These are phyloP conservation scores for Chamaecrista fasciculata DNA, from an alignment of 306 rosid genomes.

Conservation along the genomic window DNA sequence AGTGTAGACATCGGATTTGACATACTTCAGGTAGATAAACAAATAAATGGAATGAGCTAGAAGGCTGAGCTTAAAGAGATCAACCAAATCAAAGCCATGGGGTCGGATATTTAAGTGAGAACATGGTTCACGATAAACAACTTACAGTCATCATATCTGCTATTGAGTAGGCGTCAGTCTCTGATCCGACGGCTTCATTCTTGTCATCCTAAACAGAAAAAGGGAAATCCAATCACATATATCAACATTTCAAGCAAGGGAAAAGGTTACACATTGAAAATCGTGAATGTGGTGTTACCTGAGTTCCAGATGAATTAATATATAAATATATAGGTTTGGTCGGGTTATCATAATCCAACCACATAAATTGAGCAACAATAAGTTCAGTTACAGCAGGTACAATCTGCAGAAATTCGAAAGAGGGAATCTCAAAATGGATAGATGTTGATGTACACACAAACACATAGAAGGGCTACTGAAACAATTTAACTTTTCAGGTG, in stretches of 20 bases:
- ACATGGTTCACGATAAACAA: slow-evolving; percentile 20
- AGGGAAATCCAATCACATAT: slow-evolving; percentile 29
- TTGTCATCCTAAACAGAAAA: slow-evolving; percentile 63
- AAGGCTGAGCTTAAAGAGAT: slow-evolving; percentile 14
- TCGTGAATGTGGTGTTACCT: slow-evolving; percentile 45
- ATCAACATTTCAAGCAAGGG: slow-evolving; percentile 9
- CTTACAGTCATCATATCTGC: slow-evolving; percentile 92
- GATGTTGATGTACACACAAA: background rate
- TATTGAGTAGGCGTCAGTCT: slow-evolving; percentile 85
- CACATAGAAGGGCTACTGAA: background rate
- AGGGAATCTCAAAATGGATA: slow-evolving; percentile 22
- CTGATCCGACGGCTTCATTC: slow-evolving; percentile 81
- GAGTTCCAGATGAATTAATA: slow-evolving; percentile 91
- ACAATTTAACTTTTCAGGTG: background rate
- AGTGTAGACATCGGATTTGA: slow-evolving; percentile 80
- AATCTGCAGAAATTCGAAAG: slow-evolving; percentile 58
- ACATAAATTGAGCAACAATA: slow-evolving; percentile 85
- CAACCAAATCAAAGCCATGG: slow-evolving; percentile 12
- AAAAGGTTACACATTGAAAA: slow-evolving; percentile 1
- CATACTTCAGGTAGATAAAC: slow-evolving; percentile 47
- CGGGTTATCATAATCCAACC: slow-evolving; percentile 87
- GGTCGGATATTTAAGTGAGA: background rate
- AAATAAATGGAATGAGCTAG: slow-evolving; percentile 1
- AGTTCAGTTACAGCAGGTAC: slow-evolving; percentile 96
- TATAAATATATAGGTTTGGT: slow-evolving; percentile 78